A percentile compares a stretch with the other conserved stretches of the same genome.
phyloP scores from a whole-genome alignment of 495 filamentous ascomycete species.

The Aspergillus biplanus region DNA sequence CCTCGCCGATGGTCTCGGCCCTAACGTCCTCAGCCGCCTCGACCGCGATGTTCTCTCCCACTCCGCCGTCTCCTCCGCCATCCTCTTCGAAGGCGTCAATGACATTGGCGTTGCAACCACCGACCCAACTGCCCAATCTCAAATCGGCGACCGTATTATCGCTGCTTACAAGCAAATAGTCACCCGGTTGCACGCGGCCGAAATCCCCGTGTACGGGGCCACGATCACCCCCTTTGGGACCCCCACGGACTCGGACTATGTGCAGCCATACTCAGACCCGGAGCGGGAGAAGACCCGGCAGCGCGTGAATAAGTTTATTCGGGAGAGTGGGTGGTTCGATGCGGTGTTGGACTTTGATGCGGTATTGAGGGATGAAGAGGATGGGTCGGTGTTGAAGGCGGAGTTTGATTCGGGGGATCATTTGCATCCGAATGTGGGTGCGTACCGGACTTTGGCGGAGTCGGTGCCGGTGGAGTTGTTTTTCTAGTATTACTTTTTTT shows the following conservation, averaged over 20 bases:
- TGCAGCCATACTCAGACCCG: slow-evolving; percentile 56
- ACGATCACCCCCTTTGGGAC: slow-evolving; percentile 72
- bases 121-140: slow-evolving; percentile 50
- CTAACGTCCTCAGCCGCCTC: slow-evolving; percentile 61
- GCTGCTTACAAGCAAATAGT: slow-evolving; percentile 62
- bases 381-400: slow-evolving; percentile 44
- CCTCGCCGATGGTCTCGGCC: slow-evolving; percentile 64
- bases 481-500: neutral
- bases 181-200: slow-evolving; percentile 56
- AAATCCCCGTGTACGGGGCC: slow-evolving; percentile 61
- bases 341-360: slow-evolving; percentile 66
- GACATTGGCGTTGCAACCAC: slow-evolving; percentile 63
- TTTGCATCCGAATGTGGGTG: slow-evolving; percentile 70
- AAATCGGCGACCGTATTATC: slow-evolving; percentile 55
- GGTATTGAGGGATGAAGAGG: slow-evolving; percentile 55
- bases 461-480: slow-evolving; percentile 50
- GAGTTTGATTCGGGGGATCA: slow-evolving; percentile 70
- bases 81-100: slow-evolving; percentile 78
- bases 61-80: slow-evolving; percentile 59
- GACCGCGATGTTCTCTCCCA: slow-evolving; percentile 66
- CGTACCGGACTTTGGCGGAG: slow-evolving; percentile 65
- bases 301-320: slow-evolving; percentile 66
- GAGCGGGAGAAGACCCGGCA: slow-evolving; percentile 60
- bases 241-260: slow-evolving; percentile 33
- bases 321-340: slow-evolving; percentile 60